Conservation (phyloP, 2,329 filamentous ascomycete species). For the Endothia cerciana region DNA sequence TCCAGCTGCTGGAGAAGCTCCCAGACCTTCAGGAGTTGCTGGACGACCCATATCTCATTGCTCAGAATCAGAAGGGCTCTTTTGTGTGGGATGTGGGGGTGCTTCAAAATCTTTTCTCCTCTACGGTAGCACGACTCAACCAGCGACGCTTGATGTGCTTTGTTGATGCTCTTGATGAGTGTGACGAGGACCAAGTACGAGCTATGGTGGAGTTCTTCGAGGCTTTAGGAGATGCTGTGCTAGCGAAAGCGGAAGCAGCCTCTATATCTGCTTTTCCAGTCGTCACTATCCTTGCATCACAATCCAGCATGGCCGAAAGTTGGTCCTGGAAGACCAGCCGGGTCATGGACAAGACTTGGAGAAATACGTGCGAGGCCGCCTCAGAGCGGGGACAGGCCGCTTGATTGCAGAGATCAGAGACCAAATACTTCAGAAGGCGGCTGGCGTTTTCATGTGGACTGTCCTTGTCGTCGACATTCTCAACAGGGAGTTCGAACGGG, state of each 20-base stretch:
- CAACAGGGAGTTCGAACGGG: constrained; percentile 40
- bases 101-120: constrained; percentile 26
- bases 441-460: constrained; percentile 48
- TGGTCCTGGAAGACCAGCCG: constrained; percentile 42
- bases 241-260: constrained; percentile 11
- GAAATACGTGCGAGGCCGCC: constrained; percentile 37
- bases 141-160: constrained; percentile 25
- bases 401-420: constrained; percentile 30
- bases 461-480: constrained; percentile 42
- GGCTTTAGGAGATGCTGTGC: constrained; percentile 39
- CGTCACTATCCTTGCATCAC: constrained; percentile 51
- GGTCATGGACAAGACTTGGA: constrained; percentile 43
- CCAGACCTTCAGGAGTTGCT: constrained; percentile 39
- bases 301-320: constrained; percentile 33
- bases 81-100: constrained; percentile 23
- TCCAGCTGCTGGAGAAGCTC: constrained; percentile 45
- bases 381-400: constrained; percentile 32
- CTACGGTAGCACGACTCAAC: constrained; percentile 28
- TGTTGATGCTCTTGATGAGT: constrained; percentile 33
- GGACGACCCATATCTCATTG: background rate
- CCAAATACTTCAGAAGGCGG: constrained; percentile 42
- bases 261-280: constrained; percentile 50
- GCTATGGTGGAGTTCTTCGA: constrained; percentile 51
- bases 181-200: constrained; percentile 43
- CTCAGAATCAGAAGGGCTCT: background rate